Conservation (phyloP, 2,329 filamentous ascomycete species). For the Fusarium ambrosium region DNA sequence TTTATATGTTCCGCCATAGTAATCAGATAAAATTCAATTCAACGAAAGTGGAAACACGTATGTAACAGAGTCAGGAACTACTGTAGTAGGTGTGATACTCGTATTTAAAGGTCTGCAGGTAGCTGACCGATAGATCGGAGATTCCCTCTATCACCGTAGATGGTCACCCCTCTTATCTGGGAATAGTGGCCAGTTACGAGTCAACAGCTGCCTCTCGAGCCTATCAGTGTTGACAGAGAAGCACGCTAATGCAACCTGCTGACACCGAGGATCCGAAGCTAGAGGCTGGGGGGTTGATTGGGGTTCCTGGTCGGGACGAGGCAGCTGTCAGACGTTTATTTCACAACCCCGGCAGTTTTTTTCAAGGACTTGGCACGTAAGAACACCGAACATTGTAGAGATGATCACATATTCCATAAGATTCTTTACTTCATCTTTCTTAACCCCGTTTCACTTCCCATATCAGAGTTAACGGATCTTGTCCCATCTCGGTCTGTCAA, state of each 20-base stretch:
- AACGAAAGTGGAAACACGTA: background rate
- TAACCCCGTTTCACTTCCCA: background rate
- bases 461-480: background rate
- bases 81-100: background rate
- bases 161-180: background rate
- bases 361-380: background rate
- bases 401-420: background rate
- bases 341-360: background rate
- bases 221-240: background rate
- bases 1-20: conserved; percentile 19
- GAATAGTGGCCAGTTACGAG: background rate
- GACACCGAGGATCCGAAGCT: conserved; percentile 26
- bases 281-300: background rate
- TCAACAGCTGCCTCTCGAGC: background rate
- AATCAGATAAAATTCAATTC: background rate
- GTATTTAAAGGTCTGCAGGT: conserved; percentile 6
- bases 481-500: background rate
- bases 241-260: conserved; percentile 45
- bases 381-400: background rate
- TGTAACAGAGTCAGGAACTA: background rate
- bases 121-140: background rate
- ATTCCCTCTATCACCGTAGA: background rate
- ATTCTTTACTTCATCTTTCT: background rate
- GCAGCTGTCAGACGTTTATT: conserved; percentile 38
- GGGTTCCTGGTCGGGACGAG: conserved; percentile 2